phyloP scores from a whole-genome alignment of 176 grass and related monocot genomes.

The Luzula sylvatica region DNA sequence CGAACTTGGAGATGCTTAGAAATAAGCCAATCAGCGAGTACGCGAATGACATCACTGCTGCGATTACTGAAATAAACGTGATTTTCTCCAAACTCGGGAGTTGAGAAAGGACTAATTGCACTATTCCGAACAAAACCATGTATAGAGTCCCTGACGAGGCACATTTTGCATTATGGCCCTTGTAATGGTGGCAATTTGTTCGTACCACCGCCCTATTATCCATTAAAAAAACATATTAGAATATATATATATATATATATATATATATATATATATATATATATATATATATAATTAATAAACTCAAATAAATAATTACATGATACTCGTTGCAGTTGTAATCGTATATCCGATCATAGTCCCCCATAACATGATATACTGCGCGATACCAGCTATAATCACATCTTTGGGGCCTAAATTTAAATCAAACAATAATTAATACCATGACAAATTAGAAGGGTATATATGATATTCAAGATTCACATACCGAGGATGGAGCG shows the following conservation, averaged over 20 bases:
- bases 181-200: slow-evolving; percentile 54
- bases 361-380: slow-evolving; percentile 69
- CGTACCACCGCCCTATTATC: too few relatives aligned
- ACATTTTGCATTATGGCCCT: slow-evolving; percentile 45
- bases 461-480: too few relatives aligned
- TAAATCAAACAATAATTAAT: too few relatives aligned
- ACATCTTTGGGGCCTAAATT: slow-evolving; percentile 61
- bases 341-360: slow-evolving; percentile 86
- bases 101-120: slow-evolving; percentile 67
- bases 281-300: too few relatives aligned
- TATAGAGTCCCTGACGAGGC: slow-evolving; percentile 62
- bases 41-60: slow-evolving; percentile 82
- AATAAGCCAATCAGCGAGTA: slow-evolving; percentile 64
- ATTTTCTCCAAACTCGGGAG: slow-evolving; percentile 81
- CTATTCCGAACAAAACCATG: slow-evolving; percentile 63
- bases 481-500: slow-evolving; percentile 67
- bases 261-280: too few relatives aligned
- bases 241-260: too few relatives aligned
- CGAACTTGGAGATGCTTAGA: slow-evolving; percentile 53
- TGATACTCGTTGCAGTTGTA: slow-evolving; percentile 84
- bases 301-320: slow-evolving; percentile 42
- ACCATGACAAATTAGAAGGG: too few relatives aligned
- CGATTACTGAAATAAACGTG: slow-evolving; percentile 59
- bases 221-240: too few relatives aligned
- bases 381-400: slow-evolving; percentile 47